These are phyloP conservation scores for Exophiala sideris DNA, from an alignment of 2,329 filamentous ascomycete genomes.

Conservation along the genomic window DNA sequence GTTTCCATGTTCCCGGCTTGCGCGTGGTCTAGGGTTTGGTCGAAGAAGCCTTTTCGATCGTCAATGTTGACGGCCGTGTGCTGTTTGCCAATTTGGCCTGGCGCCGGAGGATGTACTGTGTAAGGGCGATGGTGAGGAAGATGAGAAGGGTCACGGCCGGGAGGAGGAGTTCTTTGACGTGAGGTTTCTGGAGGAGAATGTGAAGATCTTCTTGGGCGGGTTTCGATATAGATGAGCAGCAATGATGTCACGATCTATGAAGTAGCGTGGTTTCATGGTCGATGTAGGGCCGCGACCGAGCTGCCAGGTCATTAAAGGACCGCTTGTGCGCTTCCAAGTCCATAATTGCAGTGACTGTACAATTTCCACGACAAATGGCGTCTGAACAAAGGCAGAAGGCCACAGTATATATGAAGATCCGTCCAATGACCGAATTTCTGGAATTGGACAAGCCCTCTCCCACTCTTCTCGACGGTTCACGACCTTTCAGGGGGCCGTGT, in stretches of 20 bases:
- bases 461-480: not conserved
- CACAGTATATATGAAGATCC: slow-evolving; percentile 7
- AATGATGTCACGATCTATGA: slow-evolving; percentile 14
- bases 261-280: slow-evolving; percentile 11
- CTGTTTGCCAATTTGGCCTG: not conserved
- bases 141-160: slow-evolving; percentile 34
- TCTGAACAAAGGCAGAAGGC: not conserved
- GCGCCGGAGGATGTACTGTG: slow-evolving; percentile 21
- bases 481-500: not conserved
- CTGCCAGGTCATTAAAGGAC: slow-evolving; percentile 12
- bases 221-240: slow-evolving; percentile 16
- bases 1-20: slow-evolving; percentile 51
- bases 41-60: slow-evolving; percentile 21
- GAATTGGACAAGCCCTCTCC: slow-evolving; percentile 6
- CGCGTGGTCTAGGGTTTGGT: slow-evolving; percentile 12
- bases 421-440: slow-evolving; percentile 8
- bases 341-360: slow-evolving; percentile 4
- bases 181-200: slow-evolving; percentile 25
- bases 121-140: slow-evolving; percentile 19
- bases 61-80: slow-evolving; percentile 20
- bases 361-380: not conserved
- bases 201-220: slow-evolving; percentile 20
- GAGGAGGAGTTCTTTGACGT: slow-evolving; percentile 30
- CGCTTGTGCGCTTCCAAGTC: slow-evolving; percentile 11
- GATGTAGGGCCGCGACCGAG: slow-evolving; percentile 21